Base-by-base conservation (phyloP, 192 early-diverging fungal genomes). In the Backusella tarrabulga region DNA sequence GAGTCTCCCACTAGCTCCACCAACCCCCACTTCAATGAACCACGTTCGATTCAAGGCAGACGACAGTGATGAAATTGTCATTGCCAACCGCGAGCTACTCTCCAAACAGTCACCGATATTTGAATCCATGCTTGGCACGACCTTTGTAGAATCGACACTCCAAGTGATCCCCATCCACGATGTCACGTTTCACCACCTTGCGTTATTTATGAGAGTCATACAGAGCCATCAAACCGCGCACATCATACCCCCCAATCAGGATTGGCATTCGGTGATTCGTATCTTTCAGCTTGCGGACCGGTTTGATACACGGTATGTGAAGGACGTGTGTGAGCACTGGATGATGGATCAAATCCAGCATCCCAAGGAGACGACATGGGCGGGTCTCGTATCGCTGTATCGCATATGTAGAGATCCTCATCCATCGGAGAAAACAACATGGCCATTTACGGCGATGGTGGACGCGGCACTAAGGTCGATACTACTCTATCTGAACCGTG, bases 281-380 rank as follows among this genome's bases (percentile, higher is more conserved):
- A 19, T 76, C n/a, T 32, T 76, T 32, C 34, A 40, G 12, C 11
- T 76, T 12, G 36, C 74, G 3, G 74, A 76, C 32, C 60, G 67
- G 7, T 76, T 50, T 34, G 74, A 67, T 32, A 32, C 36, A 0
- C 1, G 0, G 15, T 14, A 7, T 68, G 74, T 63, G 4, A 35
- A 42, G 14, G 11, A 0, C 0, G 40, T 46, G 17, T 76, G 74
- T 52, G 66, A 76, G 36, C 26, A 76, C 15, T 76, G 74, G 74
- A 41, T 76, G 15, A 7, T 76, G 4, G 17, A 46, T 0, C 63
- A 35, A 21, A 17, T 76, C 46, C 1, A 1, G 3, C 21, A 46
- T 1, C 19, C 26, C 23, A 14, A 14, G 0, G 1, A 23, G 3
- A 8, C 2, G 2, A 63, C 56, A 4, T 63, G 21, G 26, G 19